Percentiles rank a stretch among this genome's conserved stretches.
These are phyloP conservation scores for Nosema bombycis DNA, from an alignment of 371 early-diverging fungal genomes.

Conservation along the genomic window DNA sequence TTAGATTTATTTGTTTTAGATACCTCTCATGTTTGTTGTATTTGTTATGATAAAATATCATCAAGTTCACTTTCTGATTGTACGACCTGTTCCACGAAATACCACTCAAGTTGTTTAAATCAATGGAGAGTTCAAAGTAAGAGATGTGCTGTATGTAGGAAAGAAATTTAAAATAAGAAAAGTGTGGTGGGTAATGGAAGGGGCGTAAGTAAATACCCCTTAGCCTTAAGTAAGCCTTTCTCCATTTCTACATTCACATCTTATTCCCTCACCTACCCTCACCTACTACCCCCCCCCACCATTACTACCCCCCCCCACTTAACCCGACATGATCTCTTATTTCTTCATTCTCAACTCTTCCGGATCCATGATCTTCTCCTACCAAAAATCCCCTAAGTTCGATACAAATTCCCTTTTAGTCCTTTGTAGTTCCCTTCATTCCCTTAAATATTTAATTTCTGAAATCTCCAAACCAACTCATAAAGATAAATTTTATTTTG, in stretches of 20 bases:
- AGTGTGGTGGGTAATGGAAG: too few relatives aligned
- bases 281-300: not conserved
- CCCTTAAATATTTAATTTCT: conserved; percentile 22
- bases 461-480: not conserved
- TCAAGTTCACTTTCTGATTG: not conserved
- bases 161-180: not conserved
- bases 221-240: not conserved
- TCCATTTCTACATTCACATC: not conserved
- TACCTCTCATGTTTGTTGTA: not conserved
- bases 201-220: too few relatives aligned
- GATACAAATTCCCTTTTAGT: conserved; percentile 33
- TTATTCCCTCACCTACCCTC: too few relatives aligned
- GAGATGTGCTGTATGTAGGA: conserved; percentile 10
- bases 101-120: not conserved
- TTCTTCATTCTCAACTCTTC: conserved; percentile 56
- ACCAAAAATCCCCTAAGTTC: conserved; percentile 14
- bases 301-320: not conserved
- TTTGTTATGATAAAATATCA: conserved; percentile 2
- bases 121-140: not conserved
- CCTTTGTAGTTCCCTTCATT: conserved; percentile 37
- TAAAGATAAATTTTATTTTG: conserved; percentile 3
- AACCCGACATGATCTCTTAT: conserved; percentile 17
- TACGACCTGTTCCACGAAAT: not conserved
- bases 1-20: not conserved
- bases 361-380: conserved; percentile 54